Evolutionary conservation across 768 basidiomycete genomes (phyloP).

Genomic region (Pleurotus pulmonarius): DNA sequence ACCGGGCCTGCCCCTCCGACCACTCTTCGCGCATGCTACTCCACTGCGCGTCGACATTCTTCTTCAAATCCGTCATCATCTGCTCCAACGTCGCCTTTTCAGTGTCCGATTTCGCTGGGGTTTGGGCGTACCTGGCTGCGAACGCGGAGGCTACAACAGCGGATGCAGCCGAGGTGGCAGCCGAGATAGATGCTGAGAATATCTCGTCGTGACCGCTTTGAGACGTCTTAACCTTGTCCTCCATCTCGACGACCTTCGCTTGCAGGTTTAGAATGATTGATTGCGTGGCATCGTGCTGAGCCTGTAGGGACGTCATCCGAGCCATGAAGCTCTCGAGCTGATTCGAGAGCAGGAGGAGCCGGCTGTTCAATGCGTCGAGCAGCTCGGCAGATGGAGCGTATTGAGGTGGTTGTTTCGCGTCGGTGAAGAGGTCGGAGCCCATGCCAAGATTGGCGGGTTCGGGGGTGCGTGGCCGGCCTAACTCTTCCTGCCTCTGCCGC

Average conservation of each 20-base stretch:
- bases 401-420: constrained; percentile 23
- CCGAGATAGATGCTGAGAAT: constrained; percentile 1
- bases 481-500: constrained; percentile 48
- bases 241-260: constrained; percentile 64
- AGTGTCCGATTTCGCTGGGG: no score
- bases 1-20: constrained; percentile 73
- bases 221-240: constrained; percentile 43
- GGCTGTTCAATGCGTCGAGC: constrained; percentile 55
- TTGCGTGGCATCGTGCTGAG: constrained; percentile 76
- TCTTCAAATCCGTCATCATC: no score
- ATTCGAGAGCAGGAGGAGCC: constrained; percentile 59
- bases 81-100: no score
- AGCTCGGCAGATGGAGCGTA: constrained; percentile 21
- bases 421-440: constrained; percentile 28
- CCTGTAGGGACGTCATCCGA: constrained; percentile 68
- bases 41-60: no score
- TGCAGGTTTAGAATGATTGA: constrained; percentile 65
- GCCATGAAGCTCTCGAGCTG: constrained; percentile 77
- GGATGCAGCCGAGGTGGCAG: constrained; percentile 2
- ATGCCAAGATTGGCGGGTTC: constrained; percentile 67
- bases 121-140: no score
- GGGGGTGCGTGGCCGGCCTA: constrained; percentile 75
- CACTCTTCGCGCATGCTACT: constrained; percentile 71
- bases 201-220: constrained; percentile 23
- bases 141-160: constrained; percentile 17